These are phyloP conservation scores for Cadophora luteo-olivacea DNA, from an alignment of 2,329 filamentous ascomycete species.

Conservation along the genomic window DNA sequence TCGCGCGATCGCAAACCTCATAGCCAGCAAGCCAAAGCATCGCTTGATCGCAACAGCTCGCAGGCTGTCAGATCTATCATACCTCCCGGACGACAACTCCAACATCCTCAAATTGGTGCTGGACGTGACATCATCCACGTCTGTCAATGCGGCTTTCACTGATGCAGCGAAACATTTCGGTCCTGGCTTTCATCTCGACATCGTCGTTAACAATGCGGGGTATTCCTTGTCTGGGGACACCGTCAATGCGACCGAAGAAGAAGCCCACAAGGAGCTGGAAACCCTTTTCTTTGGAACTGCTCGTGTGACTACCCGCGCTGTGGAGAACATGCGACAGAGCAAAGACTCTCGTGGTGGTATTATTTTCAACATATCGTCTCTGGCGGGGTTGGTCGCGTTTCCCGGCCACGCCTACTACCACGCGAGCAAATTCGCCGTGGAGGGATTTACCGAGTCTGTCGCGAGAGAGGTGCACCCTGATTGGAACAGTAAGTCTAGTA, in stretches of 20 bases:
- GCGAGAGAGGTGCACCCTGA: slow-evolving; percentile 47
- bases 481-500: slow-evolving; percentile 44
- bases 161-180: slow-evolving; percentile 45
- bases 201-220: slow-evolving; percentile 67
- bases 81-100: slow-evolving; percentile 46
- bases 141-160: slow-evolving; percentile 44
- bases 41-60: slow-evolving; percentile 57
- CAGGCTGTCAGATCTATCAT: slow-evolving; percentile 49
- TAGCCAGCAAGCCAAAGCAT: slow-evolving; percentile 48
- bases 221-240: slow-evolving; percentile 60
- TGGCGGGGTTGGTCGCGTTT: slow-evolving; percentile 47
- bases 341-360: slow-evolving; percentile 45
- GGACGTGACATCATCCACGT: slow-evolving; percentile 53
- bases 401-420: slow-evolving; percentile 50
- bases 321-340: slow-evolving; percentile 49
- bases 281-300: slow-evolving; percentile 53
- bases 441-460: slow-evolving; percentile 48
- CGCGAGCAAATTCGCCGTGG: slow-evolving; percentile 50
- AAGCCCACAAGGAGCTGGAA: slow-evolving; percentile 48
- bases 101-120: slow-evolving; percentile 54
- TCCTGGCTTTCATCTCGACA: slow-evolving; percentile 61
- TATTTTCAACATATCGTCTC: slow-evolving; percentile 50
- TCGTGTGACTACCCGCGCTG: slow-evolving; percentile 47
- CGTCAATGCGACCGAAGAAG: slow-evolving; percentile 50
- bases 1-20: slow-evolving; percentile 47